Evolutionary conservation across 108 stramenopile genomes (phyloP), one percentile per base, ranked within the genome.

Genomic region (Fragilariopsis cylindrus): DNA sequence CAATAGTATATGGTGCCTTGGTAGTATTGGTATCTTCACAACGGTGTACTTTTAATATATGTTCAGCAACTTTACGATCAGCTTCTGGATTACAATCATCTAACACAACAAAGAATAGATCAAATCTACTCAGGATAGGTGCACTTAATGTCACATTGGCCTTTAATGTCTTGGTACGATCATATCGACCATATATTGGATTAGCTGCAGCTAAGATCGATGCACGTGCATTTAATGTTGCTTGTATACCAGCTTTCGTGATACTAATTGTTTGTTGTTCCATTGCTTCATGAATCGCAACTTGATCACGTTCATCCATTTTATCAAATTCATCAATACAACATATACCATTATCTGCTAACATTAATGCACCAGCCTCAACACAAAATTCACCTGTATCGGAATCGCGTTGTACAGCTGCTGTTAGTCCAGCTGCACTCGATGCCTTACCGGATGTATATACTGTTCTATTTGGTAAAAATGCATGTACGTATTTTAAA

Each of bases 231-330:
- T 99, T 99, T 41, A 99, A 84, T 3, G 97, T 99, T 7, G 99
- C 98, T 74, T 98, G 97, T 49, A 99, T 99, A 60, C 99, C 99
- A 16, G 99, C 98, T 80, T 99, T 99, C 69, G 99, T 98, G 75
- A 99, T 98, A 76, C 90, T 96, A 75, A 99, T 99, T 3, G 99
- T 99, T 84, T 99, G 99, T 74, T 98, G 96, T 87, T 99, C 97
- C 93, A 99, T 97, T 6, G 97, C 97, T 79, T 99, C 98, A 84
- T 99, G 99, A 76, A 97, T 96, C 5, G 95, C 96, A 39, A 98
- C 98, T 87, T 98, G 97, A 82, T 99, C 98, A n/a, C 83, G 82
- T 30, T 76, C 85, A 62, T 98, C 98, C 98, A 99, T 99, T 84
- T 99, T 97, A 62, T 98, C 97, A 45, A 88, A 90, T 60, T 87